Conservation (phyloP, 768 basidiomycete species). For the Boletus coccyginus region DNA sequence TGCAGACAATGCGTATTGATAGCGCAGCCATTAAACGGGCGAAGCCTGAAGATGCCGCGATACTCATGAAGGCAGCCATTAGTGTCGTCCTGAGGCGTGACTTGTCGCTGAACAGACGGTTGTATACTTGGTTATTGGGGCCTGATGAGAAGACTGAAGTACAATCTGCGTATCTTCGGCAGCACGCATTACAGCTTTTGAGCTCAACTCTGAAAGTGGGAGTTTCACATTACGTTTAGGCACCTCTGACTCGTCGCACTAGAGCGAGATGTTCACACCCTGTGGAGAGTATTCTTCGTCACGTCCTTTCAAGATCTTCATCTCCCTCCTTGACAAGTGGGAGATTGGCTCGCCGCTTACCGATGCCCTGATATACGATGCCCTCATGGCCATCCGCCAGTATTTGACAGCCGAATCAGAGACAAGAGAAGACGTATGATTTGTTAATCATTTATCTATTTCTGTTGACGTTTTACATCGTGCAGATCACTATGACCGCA, state of each 20-base stretch:
- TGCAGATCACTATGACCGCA: slow-evolving; percentile 75
- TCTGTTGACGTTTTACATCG: background rate
- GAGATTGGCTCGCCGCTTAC: slow-evolving; percentile 87
- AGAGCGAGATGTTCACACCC: slow-evolving; percentile 77
- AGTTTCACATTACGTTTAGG: slow-evolving; percentile 1
- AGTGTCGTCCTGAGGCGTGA: slow-evolving; percentile 91
- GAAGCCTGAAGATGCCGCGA: slow-evolving; percentile 66
- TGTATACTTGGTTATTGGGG: slow-evolving; percentile 93
- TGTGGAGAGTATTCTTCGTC: slow-evolving; percentile 74
- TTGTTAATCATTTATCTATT: background rate
- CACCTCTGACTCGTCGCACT: slow-evolving; percentile 13
- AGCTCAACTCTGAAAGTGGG: slow-evolving; percentile 64
- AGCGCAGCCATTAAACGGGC: slow-evolving; percentile 68
- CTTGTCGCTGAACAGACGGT: slow-evolving; percentile 84
- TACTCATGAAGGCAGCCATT: slow-evolving; percentile 83
- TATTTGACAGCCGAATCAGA: slow-evolving; percentile 53
- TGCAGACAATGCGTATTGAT: slow-evolving; percentile 73
- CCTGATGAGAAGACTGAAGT: slow-evolving; percentile 72
- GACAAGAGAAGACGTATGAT: slow-evolving; percentile 58
- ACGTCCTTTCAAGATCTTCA: slow-evolving; percentile 92
- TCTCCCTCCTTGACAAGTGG: slow-evolving; percentile 95
- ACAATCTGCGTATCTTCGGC: slow-evolving; percentile 68
- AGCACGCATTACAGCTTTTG: slow-evolving; percentile 72
- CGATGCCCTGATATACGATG: slow-evolving; percentile 73
- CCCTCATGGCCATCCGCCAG: slow-evolving; percentile 68